Evolutionary conservation across 2,329 filamentous ascomycete genomes (phyloP).

Genomic region (Microdochium trichocladiopsis): DNA sequence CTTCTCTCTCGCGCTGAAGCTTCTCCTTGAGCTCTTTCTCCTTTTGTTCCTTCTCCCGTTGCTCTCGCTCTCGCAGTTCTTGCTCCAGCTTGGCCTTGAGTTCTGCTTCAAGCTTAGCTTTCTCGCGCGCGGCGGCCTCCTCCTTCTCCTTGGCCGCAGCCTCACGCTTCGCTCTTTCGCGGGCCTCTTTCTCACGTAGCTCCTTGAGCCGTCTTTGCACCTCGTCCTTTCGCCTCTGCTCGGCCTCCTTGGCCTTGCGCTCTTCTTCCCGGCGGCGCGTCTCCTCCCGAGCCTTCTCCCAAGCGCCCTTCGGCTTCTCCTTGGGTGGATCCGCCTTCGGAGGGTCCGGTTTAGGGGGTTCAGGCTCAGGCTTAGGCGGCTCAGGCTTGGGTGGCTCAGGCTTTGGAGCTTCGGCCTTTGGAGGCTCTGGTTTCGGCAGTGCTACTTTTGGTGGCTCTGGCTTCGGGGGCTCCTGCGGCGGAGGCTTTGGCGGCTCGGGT

Average conservation of each 20-base stretch:
- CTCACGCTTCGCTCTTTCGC: conserved; percentile 30
- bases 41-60: conserved; percentile 16
- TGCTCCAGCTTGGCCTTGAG: conserved; percentile 18
- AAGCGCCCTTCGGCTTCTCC: conserved; percentile 40
- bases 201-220: conserved; percentile 44
- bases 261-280: conserved; percentile 57
- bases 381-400: conserved; percentile 8
- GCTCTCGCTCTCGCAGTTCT: conserved; percentile 25
- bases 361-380: conserved; percentile 4
- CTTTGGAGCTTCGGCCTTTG: conserved; percentile 6
- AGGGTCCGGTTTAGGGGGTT: conserved; percentile 11
- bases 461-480: conserved; percentile 4
- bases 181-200: conserved; percentile 47
- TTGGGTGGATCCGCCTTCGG: conserved; percentile 10
- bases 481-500: not conserved
- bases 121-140: conserved; percentile 23
- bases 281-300: conserved; percentile 66
- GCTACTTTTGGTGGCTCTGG: conserved; percentile 18
- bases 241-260: conserved; percentile 52
- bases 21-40: conserved; percentile 26
- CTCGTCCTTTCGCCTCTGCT: conserved; percentile 53
- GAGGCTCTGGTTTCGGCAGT: conserved; percentile 17
- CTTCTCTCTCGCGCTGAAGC: conserved; percentile 28
- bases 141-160: conserved; percentile 23
- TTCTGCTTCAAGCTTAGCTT: conserved; percentile 25